A percentile compares a stretch with the other conserved stretches of the same genome.
Conservation (phyloP, 2,329 filamentous ascomycete genomes). For the Saccharata proteae region DNA sequence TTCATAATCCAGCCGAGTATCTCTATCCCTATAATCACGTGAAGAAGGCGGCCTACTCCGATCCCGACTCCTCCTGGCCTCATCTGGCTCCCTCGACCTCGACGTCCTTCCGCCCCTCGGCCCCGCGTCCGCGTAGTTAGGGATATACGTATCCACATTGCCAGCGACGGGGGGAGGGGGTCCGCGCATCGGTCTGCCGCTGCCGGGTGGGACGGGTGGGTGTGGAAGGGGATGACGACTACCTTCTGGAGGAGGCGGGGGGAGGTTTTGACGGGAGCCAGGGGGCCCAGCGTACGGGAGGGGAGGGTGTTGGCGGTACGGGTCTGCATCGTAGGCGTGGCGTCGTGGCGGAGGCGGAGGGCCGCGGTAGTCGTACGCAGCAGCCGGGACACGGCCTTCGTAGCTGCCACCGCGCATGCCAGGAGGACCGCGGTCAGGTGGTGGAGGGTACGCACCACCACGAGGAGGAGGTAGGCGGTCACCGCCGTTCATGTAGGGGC, state of each 20-base stretch:
- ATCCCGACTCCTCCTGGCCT: conserved; percentile 16
- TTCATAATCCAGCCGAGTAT: conserved; percentile 13
- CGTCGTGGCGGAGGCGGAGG: conserved; percentile 23
- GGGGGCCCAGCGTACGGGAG: conserved; percentile 8
- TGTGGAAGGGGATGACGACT: conserved; percentile 22
- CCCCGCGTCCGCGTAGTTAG: conserved; percentile 22
- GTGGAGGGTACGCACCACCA: conserved; percentile 29
- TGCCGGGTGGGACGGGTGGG: conserved; percentile 19
- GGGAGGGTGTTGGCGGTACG: conserved; percentile 5
- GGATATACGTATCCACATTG: conserved; percentile 33
- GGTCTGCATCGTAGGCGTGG: conserved; percentile 14
- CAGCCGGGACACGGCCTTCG: conserved; percentile 19
- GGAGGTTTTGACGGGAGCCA: conserved; percentile 13
- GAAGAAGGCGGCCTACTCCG: conserved; percentile 17
- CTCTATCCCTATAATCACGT: conserved; percentile 21
- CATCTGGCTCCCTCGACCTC: conserved; percentile 23
- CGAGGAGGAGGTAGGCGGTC: conserved; percentile 17
- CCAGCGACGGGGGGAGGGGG: too few relatives aligned
- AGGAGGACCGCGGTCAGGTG: conserved; percentile 24
- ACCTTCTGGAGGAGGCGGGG: conserved; percentile 24
- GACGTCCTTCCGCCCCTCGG: conserved; percentile 12
- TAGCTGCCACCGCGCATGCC: conserved; percentile 13
- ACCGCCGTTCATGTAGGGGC: conserved; percentile 22
- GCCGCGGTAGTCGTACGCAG: conserved; percentile 17
- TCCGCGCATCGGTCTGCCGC: too few relatives aligned